A percentile compares a stretch with the other conserved stretches of the same genome.
phyloP scores from a whole-genome alignment of 2,329 filamentous ascomycete species.

The Lecanicillium sp. region DNA sequence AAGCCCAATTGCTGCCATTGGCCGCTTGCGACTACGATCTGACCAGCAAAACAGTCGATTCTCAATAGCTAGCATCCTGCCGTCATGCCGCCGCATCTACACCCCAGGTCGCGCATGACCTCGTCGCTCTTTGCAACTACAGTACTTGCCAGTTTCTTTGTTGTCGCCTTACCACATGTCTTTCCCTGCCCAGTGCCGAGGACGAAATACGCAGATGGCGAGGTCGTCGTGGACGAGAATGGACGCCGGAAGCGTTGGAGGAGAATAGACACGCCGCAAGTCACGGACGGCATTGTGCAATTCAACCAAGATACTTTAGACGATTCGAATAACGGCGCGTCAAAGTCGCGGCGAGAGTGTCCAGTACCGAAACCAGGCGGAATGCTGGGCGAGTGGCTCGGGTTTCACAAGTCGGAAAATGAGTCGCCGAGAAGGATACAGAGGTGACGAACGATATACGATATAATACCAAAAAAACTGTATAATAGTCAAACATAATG shows the following conservation, averaged over 20 bases:
- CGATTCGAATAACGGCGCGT: slow-evolving; percentile 26
- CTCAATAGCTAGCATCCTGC: slow-evolving; percentile 6
- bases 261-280: slow-evolving; percentile 27
- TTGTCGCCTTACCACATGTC: slow-evolving; percentile 83
- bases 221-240: slow-evolving; percentile 36
- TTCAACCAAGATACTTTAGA: slow-evolving; percentile 29
- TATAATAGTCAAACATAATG: slow-evolving; percentile 3
- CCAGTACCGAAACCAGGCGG: slow-evolving; percentile 87
- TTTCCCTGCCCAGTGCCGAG: slow-evolving; percentile 85
- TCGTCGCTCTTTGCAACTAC: slow-evolving; percentile 94
- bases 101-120: slow-evolving; percentile 88
- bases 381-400: slow-evolving; percentile 65
- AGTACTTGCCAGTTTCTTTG: slow-evolving; percentile 78
- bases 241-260: slow-evolving; percentile 36
- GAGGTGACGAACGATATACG: slow-evolving; percentile 14
- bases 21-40: background rate
- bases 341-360: slow-evolving; percentile 57
- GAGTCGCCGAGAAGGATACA: slow-evolving; percentile 13
- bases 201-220: slow-evolving; percentile 64
- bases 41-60: slow-evolving; percentile 2
- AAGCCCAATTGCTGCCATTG: slow-evolving; percentile 8
- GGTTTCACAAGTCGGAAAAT: slow-evolving; percentile 44
- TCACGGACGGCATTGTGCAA: slow-evolving; percentile 39
- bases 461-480: slow-evolving; percentile 2
- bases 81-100: slow-evolving; percentile 77